phyloP scores from a whole-genome alignment of 148 eudicot species.

The Cornus suecica region DNA sequence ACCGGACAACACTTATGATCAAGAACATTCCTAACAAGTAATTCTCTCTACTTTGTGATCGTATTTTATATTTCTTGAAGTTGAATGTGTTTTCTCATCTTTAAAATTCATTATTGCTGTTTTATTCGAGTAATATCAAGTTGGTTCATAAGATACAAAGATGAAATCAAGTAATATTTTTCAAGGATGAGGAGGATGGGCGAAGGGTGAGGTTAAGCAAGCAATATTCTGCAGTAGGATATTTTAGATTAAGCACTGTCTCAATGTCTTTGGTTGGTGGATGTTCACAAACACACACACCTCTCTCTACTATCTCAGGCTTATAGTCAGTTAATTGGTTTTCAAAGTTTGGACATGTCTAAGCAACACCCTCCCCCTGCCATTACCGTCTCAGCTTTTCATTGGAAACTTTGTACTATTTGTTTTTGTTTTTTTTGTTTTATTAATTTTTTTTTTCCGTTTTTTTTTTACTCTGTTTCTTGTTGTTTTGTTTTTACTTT shows the following conservation, averaged over 20 bases:
- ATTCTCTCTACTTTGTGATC: slow-evolving; percentile 11
- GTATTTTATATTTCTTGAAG: slow-evolving; percentile 3
- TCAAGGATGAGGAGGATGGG: neutral
- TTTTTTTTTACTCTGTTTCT: neutral
- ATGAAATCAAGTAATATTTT: neutral
- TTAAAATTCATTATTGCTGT: neutral
- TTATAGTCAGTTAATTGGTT: no score
- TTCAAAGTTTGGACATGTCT: no score
- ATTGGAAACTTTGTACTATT: neutral
- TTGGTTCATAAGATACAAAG: neutral
- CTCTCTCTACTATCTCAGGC: neutral
- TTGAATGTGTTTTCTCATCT: neutral
- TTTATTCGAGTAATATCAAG: no score
- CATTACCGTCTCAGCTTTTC: neutral
- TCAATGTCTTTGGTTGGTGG: no score
- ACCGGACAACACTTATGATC: slow-evolving; percentile 69
- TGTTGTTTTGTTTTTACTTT: neutral
- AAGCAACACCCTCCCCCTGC: no score
- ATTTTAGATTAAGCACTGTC: no score
- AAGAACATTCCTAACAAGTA: slow-evolving; percentile 88
- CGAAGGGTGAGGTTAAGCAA: neutral
- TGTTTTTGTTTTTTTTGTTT: neutral
- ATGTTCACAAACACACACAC: neutral
- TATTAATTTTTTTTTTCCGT: no score
- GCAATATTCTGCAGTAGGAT: neutral